Conservation (phyloP, 73 alveolate species). For the Paramecium primaurelia region DNA sequence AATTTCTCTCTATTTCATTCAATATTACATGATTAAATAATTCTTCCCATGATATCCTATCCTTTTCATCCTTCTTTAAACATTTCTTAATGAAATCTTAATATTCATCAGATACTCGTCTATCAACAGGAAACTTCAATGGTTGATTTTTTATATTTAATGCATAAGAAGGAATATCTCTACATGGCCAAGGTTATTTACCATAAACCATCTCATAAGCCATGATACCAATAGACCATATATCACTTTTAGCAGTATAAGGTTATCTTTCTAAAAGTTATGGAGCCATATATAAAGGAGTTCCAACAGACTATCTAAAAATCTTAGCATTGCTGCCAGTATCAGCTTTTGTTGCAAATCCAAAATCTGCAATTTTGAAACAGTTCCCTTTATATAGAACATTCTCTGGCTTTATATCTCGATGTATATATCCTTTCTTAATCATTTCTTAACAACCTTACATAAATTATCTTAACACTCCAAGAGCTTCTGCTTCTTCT, state of each 20-base stretch:
- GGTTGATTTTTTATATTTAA: neutral
- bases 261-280: neutral
- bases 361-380: conserved; percentile 50
- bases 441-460: conserved; percentile 30
- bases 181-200: conserved; percentile 57
- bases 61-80: neutral
- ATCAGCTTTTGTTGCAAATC: conserved; percentile 52
- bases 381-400: conserved; percentile 26
- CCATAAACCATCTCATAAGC: conserved; percentile 60
- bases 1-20: neutral
- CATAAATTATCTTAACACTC: conserved; percentile 15
- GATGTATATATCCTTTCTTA: conserved; percentile 33
- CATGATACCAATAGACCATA: conserved; percentile 54
- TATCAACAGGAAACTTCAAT: conserved; percentile 18
- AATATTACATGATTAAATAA: neutral
- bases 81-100: conserved; percentile 44
- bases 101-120: neutral
- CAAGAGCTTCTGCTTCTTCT: conserved; percentile 14
- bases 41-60: conserved; percentile 43
- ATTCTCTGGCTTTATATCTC: conserved; percentile 61
- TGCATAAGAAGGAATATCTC: neutral
- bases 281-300: conserved; percentile 59
- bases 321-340: neutral
- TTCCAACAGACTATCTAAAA: conserved; percentile 40
- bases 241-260: conserved; percentile 51